Evolutionary conservation across 306 rosid species (phyloP), one percentile per base, ranked within the genome.

Genomic region (Urtica urens): DNA sequence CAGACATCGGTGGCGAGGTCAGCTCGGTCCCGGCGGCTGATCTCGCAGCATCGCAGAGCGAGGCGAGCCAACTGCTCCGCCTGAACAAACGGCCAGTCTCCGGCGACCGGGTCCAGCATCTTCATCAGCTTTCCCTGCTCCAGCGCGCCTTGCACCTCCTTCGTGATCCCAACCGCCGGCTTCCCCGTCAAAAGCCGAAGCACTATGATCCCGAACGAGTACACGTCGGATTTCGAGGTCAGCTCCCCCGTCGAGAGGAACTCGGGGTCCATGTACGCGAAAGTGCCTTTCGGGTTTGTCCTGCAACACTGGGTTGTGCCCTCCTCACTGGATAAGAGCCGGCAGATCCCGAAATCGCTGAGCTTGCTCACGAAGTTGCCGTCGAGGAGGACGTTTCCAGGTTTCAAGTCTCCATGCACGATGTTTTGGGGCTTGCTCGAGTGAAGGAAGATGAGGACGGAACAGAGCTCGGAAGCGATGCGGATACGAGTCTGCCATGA

Each of bases 401-500:
- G 95, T 38, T 82, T 90, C 63, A 90, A 59, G 60, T 85, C 99
- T 42, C 94, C 92, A 37, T 85, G 95, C 22, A 78, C 79, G 34
- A 90, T 64, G 75, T 79, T 46, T 57, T 79, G 79, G 58, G 99
- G 94, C 64, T 59, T 85, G 27, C 71, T 59, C 20, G 94, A 77
- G 53, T 90, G 99, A 46, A 90, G 95, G 65, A 73, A 90, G n/a
- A 79, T 66, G 13, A 90, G 85, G 70, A 76, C 87, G 26, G 99
- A 82, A 49, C 95, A 77, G 7, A 85, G 59, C 57, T 85, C 95
- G 1, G 79, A 55, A 27, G 81, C 95, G 4, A 90, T 68, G 51
- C 80, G 71, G 30, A 81, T 70, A 18, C 97, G 80, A 15, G 69
- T 64, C 71, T 81, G 77, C 99, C 99, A 90, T 66, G 99, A 58